A percentile compares a stretch with the other conserved stretches of the same genome.
Conservation (phyloP, 2,329 filamentous ascomycete species). For the Penicillium sp. region DNA sequence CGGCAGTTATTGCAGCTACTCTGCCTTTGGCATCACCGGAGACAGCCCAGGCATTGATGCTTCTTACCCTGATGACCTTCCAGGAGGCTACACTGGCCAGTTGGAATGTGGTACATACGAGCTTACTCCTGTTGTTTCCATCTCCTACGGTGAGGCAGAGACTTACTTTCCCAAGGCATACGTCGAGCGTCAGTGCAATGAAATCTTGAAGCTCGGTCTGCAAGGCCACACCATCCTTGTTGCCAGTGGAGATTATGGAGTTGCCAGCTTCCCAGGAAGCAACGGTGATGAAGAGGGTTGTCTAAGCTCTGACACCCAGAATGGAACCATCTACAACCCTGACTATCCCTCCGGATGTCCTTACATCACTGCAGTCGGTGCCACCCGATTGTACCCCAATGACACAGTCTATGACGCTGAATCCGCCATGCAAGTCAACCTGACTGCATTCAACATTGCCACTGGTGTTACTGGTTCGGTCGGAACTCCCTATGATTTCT, state of each 20-base stretch:
- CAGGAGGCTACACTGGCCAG: slow-evolving; percentile 5
- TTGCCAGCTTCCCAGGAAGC: slow-evolving; percentile 30
- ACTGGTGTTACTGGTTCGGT: slow-evolving; percentile 26
- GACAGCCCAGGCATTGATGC: slow-evolving; percentile 8
- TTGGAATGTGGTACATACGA: slow-evolving; percentile 18
- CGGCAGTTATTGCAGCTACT: slow-evolving; percentile 10
- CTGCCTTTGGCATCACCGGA: slow-evolving; percentile 5
- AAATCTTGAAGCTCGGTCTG: slow-evolving; percentile 50
- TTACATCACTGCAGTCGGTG: slow-evolving; percentile 49
- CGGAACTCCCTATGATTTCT: slow-evolving; percentile 25
- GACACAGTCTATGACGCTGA: slow-evolving; percentile 8
- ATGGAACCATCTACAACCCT: slow-evolving; percentile 45
- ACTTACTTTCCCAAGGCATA: slow-evolving; percentile 52
- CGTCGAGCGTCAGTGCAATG: slow-evolving; percentile 45
- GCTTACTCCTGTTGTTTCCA: slow-evolving; percentile 54
- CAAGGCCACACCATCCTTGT: slow-evolving; percentile 31
- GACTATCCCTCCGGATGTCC: slow-evolving; percentile 50
- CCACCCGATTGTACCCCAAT: slow-evolving; percentile 15
- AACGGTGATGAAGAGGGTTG: slow-evolving; percentile 30
- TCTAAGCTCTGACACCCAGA: slow-evolving; percentile 3
- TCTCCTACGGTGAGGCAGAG: slow-evolving; percentile 56
- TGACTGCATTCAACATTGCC: slow-evolving; percentile 12
- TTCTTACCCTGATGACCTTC: slow-evolving; percentile 1
- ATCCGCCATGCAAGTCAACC: slow-evolving; percentile 12
- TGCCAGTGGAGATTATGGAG: slow-evolving; percentile 28